Evolutionary conservation across 2,329 filamentous ascomycete species (phyloP).

Genomic region (Penicillium psychrosexuale): DNA sequence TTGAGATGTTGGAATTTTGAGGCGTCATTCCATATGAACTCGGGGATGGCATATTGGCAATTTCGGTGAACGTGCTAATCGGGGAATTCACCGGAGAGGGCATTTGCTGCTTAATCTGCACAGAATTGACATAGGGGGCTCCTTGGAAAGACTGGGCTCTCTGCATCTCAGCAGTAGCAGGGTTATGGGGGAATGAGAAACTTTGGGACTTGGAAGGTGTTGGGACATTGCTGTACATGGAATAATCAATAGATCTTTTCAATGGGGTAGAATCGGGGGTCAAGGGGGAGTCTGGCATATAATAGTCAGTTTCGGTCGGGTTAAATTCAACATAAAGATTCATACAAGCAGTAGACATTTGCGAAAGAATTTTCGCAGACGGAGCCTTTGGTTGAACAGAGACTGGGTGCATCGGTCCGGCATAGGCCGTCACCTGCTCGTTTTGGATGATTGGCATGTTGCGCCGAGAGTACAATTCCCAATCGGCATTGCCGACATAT

Average conservation of each 20-base stretch:
- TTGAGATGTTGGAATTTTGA: slow-evolving; percentile 31
- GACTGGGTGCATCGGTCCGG: slow-evolving; percentile 31
- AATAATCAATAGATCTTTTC: slow-evolving; percentile 38
- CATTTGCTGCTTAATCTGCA: slow-evolving; percentile 44
- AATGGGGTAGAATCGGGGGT: slow-evolving; percentile 65
- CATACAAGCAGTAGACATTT: slow-evolving; percentile 54
- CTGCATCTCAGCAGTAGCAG: slow-evolving; percentile 42
- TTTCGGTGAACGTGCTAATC: slow-evolving; percentile 52
- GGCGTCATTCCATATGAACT: slow-evolving; percentile 23
- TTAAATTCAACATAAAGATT: too few species aligned
- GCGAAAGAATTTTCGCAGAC: slow-evolving; percentile 49
- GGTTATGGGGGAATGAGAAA: slow-evolving; percentile 31
- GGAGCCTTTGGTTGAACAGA: slow-evolving; percentile 40
- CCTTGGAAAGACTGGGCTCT: slow-evolving; percentile 50
- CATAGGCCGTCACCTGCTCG: slow-evolving; percentile 24
- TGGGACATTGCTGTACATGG: slow-evolving; percentile 39
- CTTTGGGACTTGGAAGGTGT: slow-evolving; percentile 42
- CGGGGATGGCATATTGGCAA: slow-evolving; percentile 43
- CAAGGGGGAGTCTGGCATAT: slow-evolving; percentile 47
- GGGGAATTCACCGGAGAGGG: slow-evolving; percentile 55
- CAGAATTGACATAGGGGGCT: slow-evolving; percentile 30
- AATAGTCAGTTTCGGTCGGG: background rate
- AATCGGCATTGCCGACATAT: slow-evolving; percentile 23
- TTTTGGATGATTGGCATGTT: slow-evolving; percentile 20
- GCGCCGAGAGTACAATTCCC: slow-evolving; percentile 27